These are phyloP conservation scores for Barnettozyma vustinii DNA, from an alignment of 805 yeast species.

Conservation along the genomic window DNA sequence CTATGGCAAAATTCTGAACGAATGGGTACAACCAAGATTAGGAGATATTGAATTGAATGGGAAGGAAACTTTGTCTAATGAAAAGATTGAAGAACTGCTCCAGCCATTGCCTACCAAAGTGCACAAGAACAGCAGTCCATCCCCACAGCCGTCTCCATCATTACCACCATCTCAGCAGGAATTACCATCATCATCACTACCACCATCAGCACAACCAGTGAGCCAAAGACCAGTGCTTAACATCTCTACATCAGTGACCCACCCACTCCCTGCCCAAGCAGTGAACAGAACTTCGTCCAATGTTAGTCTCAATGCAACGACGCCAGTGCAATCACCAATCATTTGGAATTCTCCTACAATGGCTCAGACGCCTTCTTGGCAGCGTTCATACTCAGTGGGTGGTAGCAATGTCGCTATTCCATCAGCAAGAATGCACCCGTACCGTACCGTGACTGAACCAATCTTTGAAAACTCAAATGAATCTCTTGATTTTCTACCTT, in stretches of 20 bases:
- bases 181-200: background rate
- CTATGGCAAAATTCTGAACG: slow-evolving; percentile 22
- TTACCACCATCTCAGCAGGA: background rate
- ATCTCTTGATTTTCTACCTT: background rate
- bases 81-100: slow-evolving; percentile 19
- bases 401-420: background rate
- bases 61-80: slow-evolving; percentile 13
- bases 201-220: background rate
- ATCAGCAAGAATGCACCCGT: slow-evolving; percentile 1
- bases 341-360: slow-evolving; percentile 22
- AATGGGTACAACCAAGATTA: slow-evolving; percentile 26
- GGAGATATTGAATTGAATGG: slow-evolving; percentile 28
- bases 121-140: background rate
- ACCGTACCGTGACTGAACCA: slow-evolving; percentile 1
- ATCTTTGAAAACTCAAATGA: slow-evolving; percentile 1
- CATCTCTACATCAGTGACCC: slow-evolving; percentile 21
- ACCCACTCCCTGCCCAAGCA: slow-evolving; percentile 22
- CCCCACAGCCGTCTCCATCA: background rate
- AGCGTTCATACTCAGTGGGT: background rate
- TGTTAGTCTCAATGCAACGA: slow-evolving; percentile 2
- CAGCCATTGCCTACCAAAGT: slow-evolving; percentile 18
- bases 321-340: slow-evolving; percentile 14
- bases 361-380: background rate
- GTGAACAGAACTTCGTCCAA: background rate
- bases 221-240: slow-evolving; percentile 11